Evolutionary conservation across 495 filamentous ascomycete species (phyloP), one percentile per base, ranked within the genome.

Genomic region (Friedmanniomyces endolithicus): DNA sequence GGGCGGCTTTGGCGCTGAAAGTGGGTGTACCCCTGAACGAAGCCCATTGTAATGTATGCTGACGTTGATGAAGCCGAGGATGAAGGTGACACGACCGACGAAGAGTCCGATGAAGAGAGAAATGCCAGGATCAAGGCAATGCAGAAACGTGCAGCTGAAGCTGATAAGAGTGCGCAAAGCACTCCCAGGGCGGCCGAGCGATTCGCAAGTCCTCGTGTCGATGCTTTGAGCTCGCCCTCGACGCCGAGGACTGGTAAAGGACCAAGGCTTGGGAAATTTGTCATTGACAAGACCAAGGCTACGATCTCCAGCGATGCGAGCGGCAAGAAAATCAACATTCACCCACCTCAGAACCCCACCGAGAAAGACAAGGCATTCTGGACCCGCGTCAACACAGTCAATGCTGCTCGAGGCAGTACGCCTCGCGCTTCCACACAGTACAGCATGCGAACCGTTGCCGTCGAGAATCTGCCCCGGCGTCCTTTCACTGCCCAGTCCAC

Each of bases 401-500:
- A n/a, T 19, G 54, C 44, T 6, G 24, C 31, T 23, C 53, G 58
- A 1, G 20, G 19, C 12, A 39, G 43, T 24, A 54, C 37, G 17
- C 55, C 55, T 3, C 49, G 50, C 20, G 44, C 43, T 8, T 12
- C 39, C 8, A 14, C 17, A 11, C 35, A 48, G 6, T 48, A 34
- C 12, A 51, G 17, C 23, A 35, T 53, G 33, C 44, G 31, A 1
- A 50, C 37, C 12, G 11, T n/a, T 11, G 27, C 17, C 25, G 20
- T 16, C 20, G 53, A 60, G 20, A 40, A 51, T 31, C 31, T 52
- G n/a, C 59, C 55, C 35, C 19, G 19, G n/a, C 58, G 58, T 46
- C 59, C 59, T 7, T 55, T 62, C 59, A 62, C 59, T 7, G 55
- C 59, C 3, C 48, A 58, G 22, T 58, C 55, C 12, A 62, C 59